phyloP scores from a whole-genome alignment of 306 rosid species.

The Herpetospermum pedunculosum region DNA sequence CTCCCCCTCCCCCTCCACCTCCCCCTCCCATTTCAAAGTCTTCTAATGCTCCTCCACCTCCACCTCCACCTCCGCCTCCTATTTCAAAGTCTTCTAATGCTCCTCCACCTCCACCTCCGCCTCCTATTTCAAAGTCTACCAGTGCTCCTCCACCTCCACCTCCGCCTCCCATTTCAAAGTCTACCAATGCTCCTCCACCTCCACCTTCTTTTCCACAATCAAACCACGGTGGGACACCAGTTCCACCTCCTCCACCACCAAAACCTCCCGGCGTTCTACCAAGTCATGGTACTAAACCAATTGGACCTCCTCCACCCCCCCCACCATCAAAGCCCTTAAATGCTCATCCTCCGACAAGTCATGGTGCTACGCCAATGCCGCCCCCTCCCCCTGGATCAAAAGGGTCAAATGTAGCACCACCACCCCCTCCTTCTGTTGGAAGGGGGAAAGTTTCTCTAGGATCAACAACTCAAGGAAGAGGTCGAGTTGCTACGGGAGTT shows the following conservation, averaged over 20 bases:
- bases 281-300: conserved; percentile 16
- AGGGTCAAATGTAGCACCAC: conserved; percentile 32
- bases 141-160: conserved; percentile 9
- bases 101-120: conserved; percentile 18
- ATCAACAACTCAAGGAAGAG: conserved; percentile 46
- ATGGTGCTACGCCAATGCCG: conserved; percentile 18
- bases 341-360: conserved; percentile 19
- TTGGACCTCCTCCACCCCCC: conserved; percentile 32
- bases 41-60: conserved; percentile 20
- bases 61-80: conserved; percentile 42
- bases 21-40: conserved; percentile 22
- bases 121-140: background rate
- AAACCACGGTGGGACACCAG: too few relatives aligned
- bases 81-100: conserved; percentile 11
- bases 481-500: conserved; percentile 35
- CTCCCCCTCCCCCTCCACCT: too few relatives aligned
- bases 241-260: conserved; percentile 30
- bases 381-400: conserved; percentile 33
- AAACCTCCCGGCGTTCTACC: conserved; percentile 32
- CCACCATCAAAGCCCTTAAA: conserved; percentile 35
- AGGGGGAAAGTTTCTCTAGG: conserved; percentile 33
- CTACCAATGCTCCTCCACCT: conserved; percentile 25
- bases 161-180: conserved; percentile 24
- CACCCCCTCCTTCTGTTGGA: conserved; percentile 27
- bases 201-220: conserved; percentile 39